phyloP scores from a whole-genome alignment of 768 basidiomycete genomes.

The Hortiboletus campestris region DNA sequence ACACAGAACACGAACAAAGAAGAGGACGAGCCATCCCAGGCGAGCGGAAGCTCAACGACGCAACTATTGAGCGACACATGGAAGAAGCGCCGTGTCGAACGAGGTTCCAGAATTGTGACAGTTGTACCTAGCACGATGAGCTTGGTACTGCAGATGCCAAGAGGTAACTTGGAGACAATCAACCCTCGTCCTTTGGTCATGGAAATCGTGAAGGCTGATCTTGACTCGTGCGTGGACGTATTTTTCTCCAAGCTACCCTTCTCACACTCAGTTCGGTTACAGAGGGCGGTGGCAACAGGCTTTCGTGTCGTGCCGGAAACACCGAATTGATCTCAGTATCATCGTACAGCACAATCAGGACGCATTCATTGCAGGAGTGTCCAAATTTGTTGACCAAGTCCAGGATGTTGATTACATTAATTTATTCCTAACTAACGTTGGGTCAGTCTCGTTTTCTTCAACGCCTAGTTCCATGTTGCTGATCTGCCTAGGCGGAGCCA shows the following conservation, averaged over 20 bases:
- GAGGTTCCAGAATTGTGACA: slow-evolving; percentile 86
- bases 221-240: slow-evolving; percentile 48
- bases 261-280: neutral
- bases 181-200: slow-evolving; percentile 91
- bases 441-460: slow-evolving; percentile 46
- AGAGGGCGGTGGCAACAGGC: slow-evolving; percentile 84
- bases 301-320: slow-evolving; percentile 87
- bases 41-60: slow-evolving; percentile 21
- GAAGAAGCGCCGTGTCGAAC: slow-evolving; percentile 80
- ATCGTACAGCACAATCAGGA: slow-evolving; percentile 80
- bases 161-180: slow-evolving; percentile 95
- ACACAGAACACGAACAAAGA: slow-evolving; percentile 12
- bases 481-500: slow-evolving; percentile 51
- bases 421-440: slow-evolving; percentile 82
- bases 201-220: slow-evolving; percentile 73
- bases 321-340: slow-evolving; percentile 87
- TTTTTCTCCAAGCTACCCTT: neutral
- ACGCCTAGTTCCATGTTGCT: neutral
- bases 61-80: slow-evolving; percentile 35
- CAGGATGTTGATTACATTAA: slow-evolving; percentile 90
- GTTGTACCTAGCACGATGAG: slow-evolving; percentile 86
- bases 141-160: slow-evolving; percentile 93
- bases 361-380: slow-evolving; percentile 60
- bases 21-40: slow-evolving; percentile 18
- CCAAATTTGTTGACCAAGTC: slow-evolving; percentile 79